Conservation (phyloP, 495 filamentous ascomycete genomes). For the Penicillium crystallinum region DNA sequence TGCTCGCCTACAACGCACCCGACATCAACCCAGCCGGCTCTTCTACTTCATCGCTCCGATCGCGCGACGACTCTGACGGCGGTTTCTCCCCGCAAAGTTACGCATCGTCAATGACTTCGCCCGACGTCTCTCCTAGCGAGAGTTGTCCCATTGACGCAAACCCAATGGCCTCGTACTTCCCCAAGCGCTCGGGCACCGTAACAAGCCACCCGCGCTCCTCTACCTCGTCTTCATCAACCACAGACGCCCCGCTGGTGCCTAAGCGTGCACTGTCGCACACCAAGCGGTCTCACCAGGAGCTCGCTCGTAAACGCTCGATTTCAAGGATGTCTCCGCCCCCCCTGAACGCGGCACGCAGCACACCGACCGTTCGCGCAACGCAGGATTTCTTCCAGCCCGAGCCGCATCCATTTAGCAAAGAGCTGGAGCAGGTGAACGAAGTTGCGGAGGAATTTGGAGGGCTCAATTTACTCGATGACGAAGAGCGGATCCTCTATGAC, state of each 20-base stretch:
- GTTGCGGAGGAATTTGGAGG: conserved; percentile 82
- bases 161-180: conserved; percentile 78
- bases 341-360: conserved; percentile 30
- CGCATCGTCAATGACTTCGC: conserved; percentile 60
- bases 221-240: conserved; percentile 39
- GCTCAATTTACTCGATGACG: conserved; percentile 59
- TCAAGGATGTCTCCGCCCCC: conserved; percentile 45
- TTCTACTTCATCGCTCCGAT: conserved; percentile 50
- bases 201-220: conserved; percentile 40
- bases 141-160: conserved; percentile 60
- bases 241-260: conserved; percentile 61
- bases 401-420: conserved; percentile 48
- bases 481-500: conserved; percentile 59
- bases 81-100: conserved; percentile 52
- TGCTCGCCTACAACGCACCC: conserved; percentile 90
- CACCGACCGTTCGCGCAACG: conserved; percentile 31
- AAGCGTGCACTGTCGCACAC: conserved; percentile 77
- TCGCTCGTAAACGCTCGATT: conserved; percentile 63
- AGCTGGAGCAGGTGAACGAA: conserved; percentile 51
- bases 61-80: conserved; percentile 58
- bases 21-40: conserved; percentile 57
- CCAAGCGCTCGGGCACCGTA: conserved; percentile 42
- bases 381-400: conserved; percentile 42
- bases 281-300: conserved; percentile 66
- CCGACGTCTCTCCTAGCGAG: conserved; percentile 64